Conservation (phyloP, 352 stramenopile species). For the Blastocystis sp. region DNA sequence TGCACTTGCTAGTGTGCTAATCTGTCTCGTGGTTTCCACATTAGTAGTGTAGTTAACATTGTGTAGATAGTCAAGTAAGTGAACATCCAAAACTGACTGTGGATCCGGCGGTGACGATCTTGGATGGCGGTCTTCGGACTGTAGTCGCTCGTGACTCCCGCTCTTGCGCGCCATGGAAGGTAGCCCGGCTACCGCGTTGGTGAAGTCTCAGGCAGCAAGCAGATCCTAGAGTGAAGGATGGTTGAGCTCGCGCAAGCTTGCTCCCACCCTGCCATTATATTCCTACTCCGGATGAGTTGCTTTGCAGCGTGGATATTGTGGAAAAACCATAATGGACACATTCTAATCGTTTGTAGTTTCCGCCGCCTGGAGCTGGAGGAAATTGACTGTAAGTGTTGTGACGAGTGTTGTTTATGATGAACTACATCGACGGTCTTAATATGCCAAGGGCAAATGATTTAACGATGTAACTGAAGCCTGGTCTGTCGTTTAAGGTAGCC, state of each 20-base stretch:
- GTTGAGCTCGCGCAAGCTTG: constrained; percentile 72
- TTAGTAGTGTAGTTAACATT: constrained; percentile 58
- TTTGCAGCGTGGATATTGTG: constrained; percentile 73
- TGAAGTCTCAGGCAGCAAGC: constrained; percentile 72
- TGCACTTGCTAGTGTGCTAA: constrained; percentile 50
- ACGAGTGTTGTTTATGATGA: no score
- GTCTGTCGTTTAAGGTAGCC: constrained; percentile 71
- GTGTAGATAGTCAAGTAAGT: background rate
- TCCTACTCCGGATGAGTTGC: constrained; percentile 74
- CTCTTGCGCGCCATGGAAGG: constrained; percentile 73
- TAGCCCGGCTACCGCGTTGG: constrained; percentile 64
- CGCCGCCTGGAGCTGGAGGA: no score
- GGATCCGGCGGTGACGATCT: constrained; percentile 24
- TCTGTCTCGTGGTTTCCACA: constrained; percentile 7
- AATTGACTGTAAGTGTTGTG: background rate
- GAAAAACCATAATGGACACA: constrained; percentile 74
- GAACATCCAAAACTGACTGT: background rate
- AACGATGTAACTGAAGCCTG: no score
- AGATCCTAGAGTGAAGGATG: constrained; percentile 74
- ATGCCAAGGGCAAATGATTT: no score
- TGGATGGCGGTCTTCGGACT: background rate
- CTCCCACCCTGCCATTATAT: constrained; percentile 74
- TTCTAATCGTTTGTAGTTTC: constrained; percentile 5
- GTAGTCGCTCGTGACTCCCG: constrained; percentile 48
- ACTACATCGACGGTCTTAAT: no score